These are phyloP conservation scores for Triangularia verruculosa DNA, from an alignment of 2,329 filamentous ascomycete genomes.

Conservation along the genomic window DNA sequence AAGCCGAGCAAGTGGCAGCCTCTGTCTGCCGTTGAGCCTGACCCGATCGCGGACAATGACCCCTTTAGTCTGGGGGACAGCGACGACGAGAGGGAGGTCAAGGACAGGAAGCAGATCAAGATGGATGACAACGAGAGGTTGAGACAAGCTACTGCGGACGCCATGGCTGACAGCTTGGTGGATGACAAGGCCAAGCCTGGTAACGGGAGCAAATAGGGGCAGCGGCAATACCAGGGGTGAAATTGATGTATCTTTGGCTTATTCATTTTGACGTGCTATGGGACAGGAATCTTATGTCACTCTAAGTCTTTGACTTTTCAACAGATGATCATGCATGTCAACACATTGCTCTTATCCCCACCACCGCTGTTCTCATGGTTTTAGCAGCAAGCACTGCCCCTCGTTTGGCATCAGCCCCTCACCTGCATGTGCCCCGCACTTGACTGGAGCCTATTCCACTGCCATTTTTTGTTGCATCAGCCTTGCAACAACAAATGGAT, in stretches of 20 bases:
- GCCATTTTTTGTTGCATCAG: conserved; percentile 16
- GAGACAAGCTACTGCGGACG: conserved; percentile 63
- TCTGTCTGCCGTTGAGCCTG: conserved; percentile 78
- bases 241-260: background rate
- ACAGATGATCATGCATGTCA: conserved; percentile 1
- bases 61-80: conserved; percentile 96
- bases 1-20: conserved; percentile 98
- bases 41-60: conserved; percentile 84
- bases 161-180: conserved; percentile 56
- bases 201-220: conserved; percentile 4
- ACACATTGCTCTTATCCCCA: background rate
- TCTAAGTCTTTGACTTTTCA: background rate
- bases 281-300: background rate
- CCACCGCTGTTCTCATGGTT: background rate
- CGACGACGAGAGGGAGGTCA: conserved; percentile 82
- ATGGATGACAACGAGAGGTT: conserved; percentile 57
- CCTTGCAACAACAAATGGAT: conserved; percentile 21
- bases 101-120: conserved; percentile 58
- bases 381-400: background rate
- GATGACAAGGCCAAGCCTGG: conserved; percentile 36
- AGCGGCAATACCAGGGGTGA: no score
- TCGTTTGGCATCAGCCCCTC: background rate
- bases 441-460: background rate
- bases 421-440: conserved; percentile 11
- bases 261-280: no score